Base-by-base conservation (phyloP, 2,329 filamentous ascomycete genomes). In the Dryadomyces quercivorus region DNA sequence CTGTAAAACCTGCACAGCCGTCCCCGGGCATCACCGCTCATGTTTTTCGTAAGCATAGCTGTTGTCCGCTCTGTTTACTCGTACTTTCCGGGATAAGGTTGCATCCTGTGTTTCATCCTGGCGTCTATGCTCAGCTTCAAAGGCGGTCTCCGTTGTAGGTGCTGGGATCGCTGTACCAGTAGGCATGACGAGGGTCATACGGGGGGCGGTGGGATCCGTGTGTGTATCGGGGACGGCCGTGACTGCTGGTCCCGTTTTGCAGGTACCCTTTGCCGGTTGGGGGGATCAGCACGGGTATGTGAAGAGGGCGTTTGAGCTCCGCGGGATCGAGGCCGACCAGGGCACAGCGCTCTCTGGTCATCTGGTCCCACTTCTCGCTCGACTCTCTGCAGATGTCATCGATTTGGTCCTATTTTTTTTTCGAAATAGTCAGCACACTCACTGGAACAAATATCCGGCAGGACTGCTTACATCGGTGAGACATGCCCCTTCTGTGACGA, bases 351-450 rank as follows among this genome's bases (percentile, higher is more conserved):
- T 75, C 76, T 31, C 7, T 12, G 15, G 75, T 75, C 16, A 74
- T 75, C 64, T 81, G 75, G 59, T 81, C 75, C 77, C 77, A 82
- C 57, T 78, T 68, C 54, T 80, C 75, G 58, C 72, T 77, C 40
- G 78, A 81, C 64, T 81, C 81, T 57, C 71, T 65, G 64, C 78
- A 82, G 54, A 82, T 80, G 61, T 82, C 78, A 62, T 82, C 77
- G 59, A 82, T 81, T 71, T 82, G 78, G 66, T 81, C 78, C 78
- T 81, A 15, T 43, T 26, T 36, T 2, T 10, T 13, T 43, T 43
- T 40, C 7, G 43, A 7, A 12, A 45, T 12, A 22, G 20, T 18
- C 20, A 48, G 45, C 13, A n/a, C 2, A 10, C 7, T 34, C 7
- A 48, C 22, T 10, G 21, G 8, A 34, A 48, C 36, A 40, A 12